Evolutionary conservation across 169 alveolate genomes (phyloP).

Genomic region (Cryptosporidium sp.): DNA sequence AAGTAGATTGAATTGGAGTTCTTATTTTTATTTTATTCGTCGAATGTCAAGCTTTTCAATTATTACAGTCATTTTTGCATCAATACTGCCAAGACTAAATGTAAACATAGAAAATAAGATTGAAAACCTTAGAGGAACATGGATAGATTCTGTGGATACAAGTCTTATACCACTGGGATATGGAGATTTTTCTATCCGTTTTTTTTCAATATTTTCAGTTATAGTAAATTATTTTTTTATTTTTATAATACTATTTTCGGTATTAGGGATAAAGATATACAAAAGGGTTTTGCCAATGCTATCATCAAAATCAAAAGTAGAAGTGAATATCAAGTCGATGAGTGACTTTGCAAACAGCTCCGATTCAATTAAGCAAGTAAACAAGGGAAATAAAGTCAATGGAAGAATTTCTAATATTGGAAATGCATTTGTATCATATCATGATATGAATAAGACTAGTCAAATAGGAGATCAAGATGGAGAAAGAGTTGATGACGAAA

Average conservation of each 20-base stretch:
- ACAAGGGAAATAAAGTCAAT: background rate
- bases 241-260: conserved; percentile 17
- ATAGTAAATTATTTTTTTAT: conserved; percentile 23
- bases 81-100: conserved; percentile 55
- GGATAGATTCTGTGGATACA: background rate
- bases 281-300: background rate
- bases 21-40: conserved; percentile 30
- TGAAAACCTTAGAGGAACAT: conserved; percentile 6
- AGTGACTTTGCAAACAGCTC: conserved; percentile 9
- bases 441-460: conserved; percentile 47
- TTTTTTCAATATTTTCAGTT: conserved; percentile 42
- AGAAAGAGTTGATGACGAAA: conserved; percentile 59
- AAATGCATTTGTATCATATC: conserved; percentile 20
- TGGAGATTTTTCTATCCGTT: background rate
- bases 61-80: conserved; percentile 23
- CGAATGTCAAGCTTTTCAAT: conserved; percentile 63
- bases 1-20: conserved; percentile 28
- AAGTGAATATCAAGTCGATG: conserved; percentile 19
- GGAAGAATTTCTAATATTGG: background rate
- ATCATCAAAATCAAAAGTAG: conserved; percentile 27
- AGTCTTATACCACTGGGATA: conserved; percentile 30
- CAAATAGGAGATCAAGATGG: conserved; percentile 62
- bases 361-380: conserved; percentile 8
- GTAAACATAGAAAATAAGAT: conserved; percentile 25
- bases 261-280: conserved; percentile 51